These are phyloP conservation scores for Colletotrichum lini DNA, from an alignment of 2,329 filamentous ascomycete genomes.

Conservation along the genomic window DNA sequence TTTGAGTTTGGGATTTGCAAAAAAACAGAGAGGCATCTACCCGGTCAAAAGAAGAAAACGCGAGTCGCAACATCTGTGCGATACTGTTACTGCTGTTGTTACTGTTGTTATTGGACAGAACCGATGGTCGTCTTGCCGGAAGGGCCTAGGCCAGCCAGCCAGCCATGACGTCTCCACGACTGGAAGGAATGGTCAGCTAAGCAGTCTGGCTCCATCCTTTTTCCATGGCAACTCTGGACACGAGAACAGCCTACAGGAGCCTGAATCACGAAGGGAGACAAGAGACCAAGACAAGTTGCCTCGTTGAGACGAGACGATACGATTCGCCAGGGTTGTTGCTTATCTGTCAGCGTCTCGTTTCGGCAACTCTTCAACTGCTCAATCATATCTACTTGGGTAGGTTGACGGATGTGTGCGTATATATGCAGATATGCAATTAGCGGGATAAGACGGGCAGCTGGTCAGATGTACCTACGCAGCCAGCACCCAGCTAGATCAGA, in stretches of 20 bases:
- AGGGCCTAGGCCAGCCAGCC: neutral
- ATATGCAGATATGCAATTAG: neutral
- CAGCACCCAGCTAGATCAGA: slow-evolving; percentile 38
- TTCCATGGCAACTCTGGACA: neutral
- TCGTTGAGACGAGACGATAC: neutral
- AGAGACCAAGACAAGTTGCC: slow-evolving; percentile 18
- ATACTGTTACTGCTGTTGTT: no score
- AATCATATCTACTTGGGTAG: no score
- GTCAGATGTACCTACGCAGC: slow-evolving; percentile 19
- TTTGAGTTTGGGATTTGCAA: neutral
- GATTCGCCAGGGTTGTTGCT: neutral
- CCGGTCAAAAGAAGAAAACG: slow-evolving; percentile 1
- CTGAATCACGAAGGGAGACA: slow-evolving; percentile 5
- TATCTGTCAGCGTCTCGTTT: slow-evolving; percentile 9
- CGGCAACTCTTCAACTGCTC: slow-evolving; percentile 1
- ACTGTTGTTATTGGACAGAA: neutral
- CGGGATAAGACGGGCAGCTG: neutral
- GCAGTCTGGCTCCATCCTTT: neutral
- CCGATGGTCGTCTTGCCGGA: neutral
- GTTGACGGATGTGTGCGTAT: no score
- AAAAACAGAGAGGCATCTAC: neutral
- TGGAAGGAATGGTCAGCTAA: neutral
- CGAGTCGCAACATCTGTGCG: neutral
- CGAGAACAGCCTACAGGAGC: neutral
- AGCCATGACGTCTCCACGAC: neutral